Conservation (phyloP, 2,329 filamentous ascomycete species). For the Aspergillus sergii region DNA sequence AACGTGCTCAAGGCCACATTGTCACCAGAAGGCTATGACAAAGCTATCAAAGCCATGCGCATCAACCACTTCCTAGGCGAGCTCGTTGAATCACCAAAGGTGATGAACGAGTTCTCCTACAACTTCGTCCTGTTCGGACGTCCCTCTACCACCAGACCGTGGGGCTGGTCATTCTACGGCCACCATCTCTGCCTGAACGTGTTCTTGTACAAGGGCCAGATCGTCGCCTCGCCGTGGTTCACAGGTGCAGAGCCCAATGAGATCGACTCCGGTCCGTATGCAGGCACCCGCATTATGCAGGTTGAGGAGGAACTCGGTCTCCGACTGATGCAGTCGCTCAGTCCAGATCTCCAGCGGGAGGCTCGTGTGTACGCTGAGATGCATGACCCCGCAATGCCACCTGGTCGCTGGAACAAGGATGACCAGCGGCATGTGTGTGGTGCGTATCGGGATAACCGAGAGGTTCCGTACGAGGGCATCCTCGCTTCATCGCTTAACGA, state of each 20-base stretch:
- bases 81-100: conserved; percentile 60
- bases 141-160: conserved; percentile 60
- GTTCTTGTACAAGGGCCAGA: conserved; percentile 66
- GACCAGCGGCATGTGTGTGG: conserved; percentile 79
- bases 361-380: conserved; percentile 64
- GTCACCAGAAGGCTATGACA: conserved; percentile 70
- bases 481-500: conserved; percentile 48
- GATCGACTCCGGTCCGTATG: conserved; percentile 66
- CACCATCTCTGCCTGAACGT: conserved; percentile 76
- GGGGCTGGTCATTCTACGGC: conserved; percentile 76
- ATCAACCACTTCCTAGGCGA: conserved; percentile 76
- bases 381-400: conserved; percentile 65
- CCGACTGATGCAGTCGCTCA: conserved; percentile 68
- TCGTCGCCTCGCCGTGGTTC: conserved; percentile 74
- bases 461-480: conserved; percentile 74
- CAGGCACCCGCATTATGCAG: conserved; percentile 67
- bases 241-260: conserved; percentile 78
- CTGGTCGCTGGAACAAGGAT: conserved; percentile 72
- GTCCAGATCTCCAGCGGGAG: conserved; percentile 45
- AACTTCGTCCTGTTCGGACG: conserved; percentile 72
- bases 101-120: conserved; percentile 77
- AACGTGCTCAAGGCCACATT: conserved; percentile 60
- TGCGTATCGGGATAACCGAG: conserved; percentile 75
- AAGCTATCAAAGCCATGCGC: conserved; percentile 70
- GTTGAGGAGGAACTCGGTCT: conserved; percentile 66